These are phyloP conservation scores for Didymella exigua DNA, from an alignment of 2,329 filamentous ascomycete genomes.

Conservation along the genomic window DNA sequence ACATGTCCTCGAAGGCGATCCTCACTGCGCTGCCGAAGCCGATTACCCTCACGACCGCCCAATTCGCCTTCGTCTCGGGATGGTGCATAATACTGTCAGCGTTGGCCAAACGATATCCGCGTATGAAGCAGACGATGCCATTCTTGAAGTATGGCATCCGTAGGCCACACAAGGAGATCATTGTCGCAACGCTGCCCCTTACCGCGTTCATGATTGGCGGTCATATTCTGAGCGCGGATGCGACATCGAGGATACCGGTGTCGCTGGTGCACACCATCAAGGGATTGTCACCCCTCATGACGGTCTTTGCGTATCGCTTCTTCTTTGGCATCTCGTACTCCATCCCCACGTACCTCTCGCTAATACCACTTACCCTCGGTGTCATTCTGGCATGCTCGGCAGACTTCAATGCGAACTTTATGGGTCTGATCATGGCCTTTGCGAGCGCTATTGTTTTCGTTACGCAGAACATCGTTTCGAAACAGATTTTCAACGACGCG, in stretches of 20 bases:
- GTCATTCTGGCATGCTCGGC: constrained; percentile 96
- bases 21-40: constrained; percentile 89
- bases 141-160: constrained; percentile 85
- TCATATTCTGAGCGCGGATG: constrained; percentile 91
- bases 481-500: constrained; percentile 95
- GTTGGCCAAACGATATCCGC: constrained; percentile 74
- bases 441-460: constrained; percentile 93
- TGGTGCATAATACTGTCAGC: constrained; percentile 84
- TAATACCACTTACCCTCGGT: constrained; percentile 90
- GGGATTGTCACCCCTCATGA: constrained; percentile 93
- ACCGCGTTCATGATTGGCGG: constrained; percentile 92
- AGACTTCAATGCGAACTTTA: constrained; percentile 84
- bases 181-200: constrained; percentile 86
- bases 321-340: constrained; percentile 90
- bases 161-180: constrained; percentile 77
- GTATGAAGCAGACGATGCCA: constrained; percentile 72
- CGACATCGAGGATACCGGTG: constrained; percentile 92
- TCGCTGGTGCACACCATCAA: constrained; percentile 99
- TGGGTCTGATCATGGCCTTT: constrained; percentile 89
- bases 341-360: constrained; percentile 71
- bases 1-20: constrained; percentile 97
- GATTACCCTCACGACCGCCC: constrained; percentile 86
- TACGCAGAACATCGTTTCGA: constrained; percentile 97
- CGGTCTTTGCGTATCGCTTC: constrained; percentile 88
- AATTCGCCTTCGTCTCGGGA: constrained; percentile 90